A percentile compares a stretch with the other conserved stretches of the same genome.
Evolutionary conservation across 179 eudicot species (phyloP).

Genomic region (Silene vulgaris): DNA sequence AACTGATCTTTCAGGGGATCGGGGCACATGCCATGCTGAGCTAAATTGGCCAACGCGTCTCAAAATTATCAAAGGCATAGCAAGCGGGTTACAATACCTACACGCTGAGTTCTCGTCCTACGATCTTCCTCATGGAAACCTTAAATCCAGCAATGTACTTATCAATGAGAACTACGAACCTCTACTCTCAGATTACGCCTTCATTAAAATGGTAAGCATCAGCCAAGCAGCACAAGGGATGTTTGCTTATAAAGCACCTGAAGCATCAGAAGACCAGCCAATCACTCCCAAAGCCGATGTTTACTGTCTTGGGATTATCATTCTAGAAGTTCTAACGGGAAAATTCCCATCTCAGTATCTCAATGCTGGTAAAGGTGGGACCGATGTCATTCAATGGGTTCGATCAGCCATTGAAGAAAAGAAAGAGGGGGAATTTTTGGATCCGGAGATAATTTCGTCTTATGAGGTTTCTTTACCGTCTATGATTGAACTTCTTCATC

Average conservation of each 20-base stretch:
- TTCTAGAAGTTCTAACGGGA: conserved; percentile 62
- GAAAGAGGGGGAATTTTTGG: conserved; percentile 47
- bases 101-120: conserved; percentile 46
- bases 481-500: conserved; percentile 47
- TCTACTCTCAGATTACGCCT: conserved; percentile 57
- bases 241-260: conserved; percentile 65
- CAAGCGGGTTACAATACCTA: conserved; percentile 54
- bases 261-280: conserved; percentile 36
- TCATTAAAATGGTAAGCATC: conserved; percentile 37
- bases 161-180: conserved; percentile 47
- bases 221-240: conserved; percentile 47
- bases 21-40: conserved; percentile 47
- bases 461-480: conserved; percentile 27
- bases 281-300: conserved; percentile 59
- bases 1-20: conserved; percentile 46
- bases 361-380: conserved; percentile 63
- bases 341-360: conserved; percentile 72
- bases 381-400: conserved; percentile 74
- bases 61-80: conserved; percentile 59
- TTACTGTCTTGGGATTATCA: conserved; percentile 62
- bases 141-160: conserved; percentile 72
- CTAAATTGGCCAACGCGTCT: conserved; percentile 59
- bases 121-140: conserved; percentile 73
- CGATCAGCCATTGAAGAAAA: conserved; percentile 40
- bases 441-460: conserved; percentile 50